Evolutionary conservation across 306 rosid species (phyloP).

Genomic region (Dalbergia oliveri): DNA sequence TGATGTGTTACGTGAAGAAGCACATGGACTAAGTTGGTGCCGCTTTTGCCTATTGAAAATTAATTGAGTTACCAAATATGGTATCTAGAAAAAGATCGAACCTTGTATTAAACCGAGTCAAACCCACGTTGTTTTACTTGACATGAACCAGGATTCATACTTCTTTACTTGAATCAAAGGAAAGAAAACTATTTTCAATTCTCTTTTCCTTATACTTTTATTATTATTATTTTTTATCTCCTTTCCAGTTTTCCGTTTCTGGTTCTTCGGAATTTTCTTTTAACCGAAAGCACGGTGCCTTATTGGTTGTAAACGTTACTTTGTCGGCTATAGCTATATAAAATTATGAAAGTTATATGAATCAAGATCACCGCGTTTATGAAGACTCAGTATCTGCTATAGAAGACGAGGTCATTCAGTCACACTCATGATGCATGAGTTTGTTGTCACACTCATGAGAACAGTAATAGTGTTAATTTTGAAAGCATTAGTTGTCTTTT

Average conservation of each 20-base stretch:
- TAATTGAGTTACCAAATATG: not conserved
- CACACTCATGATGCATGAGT: conserved; percentile 2
- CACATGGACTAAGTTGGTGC: not conserved
- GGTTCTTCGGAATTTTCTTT: not conserved
- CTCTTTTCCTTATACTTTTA: not conserved
- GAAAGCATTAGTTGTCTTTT: not conserved
- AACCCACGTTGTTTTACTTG: conserved; percentile 14
- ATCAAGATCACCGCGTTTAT: conserved; percentile 16
- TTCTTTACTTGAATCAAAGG: conserved; percentile 18
- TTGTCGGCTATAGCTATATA: not conserved
- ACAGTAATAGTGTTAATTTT: not conserved
- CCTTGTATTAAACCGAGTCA: not conserved
- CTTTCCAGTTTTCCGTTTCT: too few species aligned
- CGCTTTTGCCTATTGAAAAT: not conserved
- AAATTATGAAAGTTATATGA: not conserved
- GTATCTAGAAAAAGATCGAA: not conserved
- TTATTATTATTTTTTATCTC: not conserved
- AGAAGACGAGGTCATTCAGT: not conserved
- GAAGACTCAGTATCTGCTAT: not conserved
- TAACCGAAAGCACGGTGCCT: not conserved
- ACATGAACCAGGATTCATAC: conserved; percentile 8
- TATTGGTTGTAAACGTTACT: not conserved
- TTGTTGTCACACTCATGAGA: not conserved
- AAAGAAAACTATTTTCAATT: not conserved
- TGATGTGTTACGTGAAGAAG: not conserved